Evolutionary conservation across 2,329 filamentous ascomycete species (phyloP), one percentile per base, ranked within the genome.

Genomic region (Intubia oerlemansii): DNA sequence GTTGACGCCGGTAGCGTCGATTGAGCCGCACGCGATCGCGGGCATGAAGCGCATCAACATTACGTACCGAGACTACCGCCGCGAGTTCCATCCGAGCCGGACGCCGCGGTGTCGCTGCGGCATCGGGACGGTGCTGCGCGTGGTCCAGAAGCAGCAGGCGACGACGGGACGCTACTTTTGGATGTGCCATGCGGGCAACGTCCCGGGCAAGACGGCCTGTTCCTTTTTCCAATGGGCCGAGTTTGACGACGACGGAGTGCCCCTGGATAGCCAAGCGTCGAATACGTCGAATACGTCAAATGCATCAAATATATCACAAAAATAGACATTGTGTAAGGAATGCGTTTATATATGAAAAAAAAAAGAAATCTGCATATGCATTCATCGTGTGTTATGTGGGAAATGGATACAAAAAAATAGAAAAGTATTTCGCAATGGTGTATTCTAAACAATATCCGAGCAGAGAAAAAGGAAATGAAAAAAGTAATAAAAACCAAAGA

Each of bases 61-160:
- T 45, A 98, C 88, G 0, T 98, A 93, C 49, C 70, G 88, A 6
- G 73, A 79, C 51, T 95, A 92, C 49, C 72, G 76, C 26, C 57
- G 68, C 11, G 69, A 59, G 25, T 61, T 93, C 36, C 76, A 88
- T 44, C 85, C 88, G 0, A 63, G 58, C 2, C 59, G 65, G 40
- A 93, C 79, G 0, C 84, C 84, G 0, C 66, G 59, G 31, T 98
- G 88, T 45, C 60, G 57, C 19, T 95, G 85, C 41, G 59, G 60
- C 0, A 59, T 84, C 4, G 67, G 79, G 0, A 56, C 58, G 18
- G 56, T 75, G 7, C 52, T 95, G 36, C 60, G 81, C 24, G 82
- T 81, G 23, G 80, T 84, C 11, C 80, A 84, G 51, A 69, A 61
- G 43, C 82, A 76, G 50, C 70, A 62, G 39, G 75, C 77, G 39